These are phyloP conservation scores for Diaporthe sp. DNA, from an alignment of 2,329 filamentous ascomycete species.

Conservation along the genomic window DNA sequence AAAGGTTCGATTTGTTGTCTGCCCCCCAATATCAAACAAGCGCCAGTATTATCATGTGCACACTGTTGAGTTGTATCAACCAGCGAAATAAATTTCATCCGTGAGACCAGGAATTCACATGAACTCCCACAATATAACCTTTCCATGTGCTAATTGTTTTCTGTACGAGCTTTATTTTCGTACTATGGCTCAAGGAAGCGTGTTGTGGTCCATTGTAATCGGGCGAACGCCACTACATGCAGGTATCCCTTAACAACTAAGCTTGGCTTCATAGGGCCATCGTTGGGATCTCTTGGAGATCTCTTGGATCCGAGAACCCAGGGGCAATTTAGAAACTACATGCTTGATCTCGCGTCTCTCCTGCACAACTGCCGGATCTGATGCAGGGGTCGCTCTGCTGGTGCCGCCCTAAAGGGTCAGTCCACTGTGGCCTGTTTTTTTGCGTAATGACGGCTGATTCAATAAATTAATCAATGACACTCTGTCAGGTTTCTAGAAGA, in stretches of 20 bases:
- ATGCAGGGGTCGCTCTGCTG: not conserved
- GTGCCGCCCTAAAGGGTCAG: not conserved
- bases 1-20: not conserved
- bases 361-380: not conserved
- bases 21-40: not conserved
- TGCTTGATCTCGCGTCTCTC: not conserved
- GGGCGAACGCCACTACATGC: constrained; percentile 29
- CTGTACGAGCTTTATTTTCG: no score
- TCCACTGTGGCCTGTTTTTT: not conserved
- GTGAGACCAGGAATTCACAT: not conserved
- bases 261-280: constrained; percentile 2
- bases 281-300: not conserved
- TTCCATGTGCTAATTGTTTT: not conserved
- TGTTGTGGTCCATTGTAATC: not conserved
- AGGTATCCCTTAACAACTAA: not conserved
- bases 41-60: not conserved
- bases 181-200: no score
- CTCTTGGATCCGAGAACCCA: not conserved
- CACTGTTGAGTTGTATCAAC: not conserved
- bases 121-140: not conserved
- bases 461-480: no score
- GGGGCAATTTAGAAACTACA: not conserved
- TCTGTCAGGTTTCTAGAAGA: no score
- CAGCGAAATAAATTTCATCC: not conserved
- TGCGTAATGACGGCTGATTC: not conserved